Conservation (phyloP, 176 grass and related monocot genomes). For the Ensete glaucum region DNA sequence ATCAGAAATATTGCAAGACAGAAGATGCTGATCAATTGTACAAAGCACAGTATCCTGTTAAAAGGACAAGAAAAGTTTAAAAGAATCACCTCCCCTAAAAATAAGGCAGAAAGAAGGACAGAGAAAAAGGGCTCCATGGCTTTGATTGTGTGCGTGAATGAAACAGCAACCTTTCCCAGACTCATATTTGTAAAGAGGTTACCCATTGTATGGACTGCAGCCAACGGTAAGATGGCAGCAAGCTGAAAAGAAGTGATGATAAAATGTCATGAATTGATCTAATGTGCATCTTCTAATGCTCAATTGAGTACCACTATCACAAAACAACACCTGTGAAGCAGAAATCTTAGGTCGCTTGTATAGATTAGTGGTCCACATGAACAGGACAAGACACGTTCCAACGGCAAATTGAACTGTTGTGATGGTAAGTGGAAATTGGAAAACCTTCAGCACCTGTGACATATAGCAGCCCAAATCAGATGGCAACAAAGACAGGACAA, state of each 20-base stretch:
- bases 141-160: constrained; percentile 76
- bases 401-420: constrained; percentile 57
- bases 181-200: constrained; percentile 83
- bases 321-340: constrained; percentile 43
- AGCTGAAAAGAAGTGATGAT: constrained; percentile 28
- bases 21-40: no score
- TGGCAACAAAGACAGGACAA: neutral
- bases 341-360: constrained; percentile 56
- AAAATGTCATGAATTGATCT: neutral
- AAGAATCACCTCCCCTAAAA: constrained; percentile 54
- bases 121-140: constrained; percentile 89
- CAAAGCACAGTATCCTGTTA: no score
- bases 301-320: neutral
- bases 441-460: constrained; percentile 63
- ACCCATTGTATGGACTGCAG: constrained; percentile 62
- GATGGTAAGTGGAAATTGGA: constrained; percentile 52
- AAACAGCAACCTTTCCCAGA: constrained; percentile 62
- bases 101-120: constrained; percentile 60
- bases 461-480: neutral
- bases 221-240: constrained; percentile 44
- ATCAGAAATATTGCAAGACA: no score
- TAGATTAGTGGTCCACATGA: constrained; percentile 48
- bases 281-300: constrained; percentile 14
- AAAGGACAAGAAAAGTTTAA: neutral
- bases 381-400: constrained; percentile 24